These are phyloP conservation scores for Oenanthe sinensis DNA, from an alignment of 129 eudicot genomes.

Conservation along the genomic window DNA sequence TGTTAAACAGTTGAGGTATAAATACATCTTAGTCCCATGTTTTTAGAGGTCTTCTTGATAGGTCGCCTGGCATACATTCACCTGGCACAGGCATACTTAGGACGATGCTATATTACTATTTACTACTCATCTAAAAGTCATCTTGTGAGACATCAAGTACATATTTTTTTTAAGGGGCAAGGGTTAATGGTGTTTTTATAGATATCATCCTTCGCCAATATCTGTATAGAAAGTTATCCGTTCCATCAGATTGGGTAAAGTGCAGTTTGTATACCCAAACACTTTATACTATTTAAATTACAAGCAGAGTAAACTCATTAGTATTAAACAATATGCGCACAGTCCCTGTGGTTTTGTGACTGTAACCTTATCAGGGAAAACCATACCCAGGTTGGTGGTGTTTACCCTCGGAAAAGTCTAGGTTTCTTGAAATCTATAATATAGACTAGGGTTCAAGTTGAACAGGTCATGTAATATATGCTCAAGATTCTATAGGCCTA, in stretches of 20 bases:
- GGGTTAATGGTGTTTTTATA: neutral
- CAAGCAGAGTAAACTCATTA: neutral
- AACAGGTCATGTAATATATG: neutral
- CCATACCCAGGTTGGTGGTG: neutral
- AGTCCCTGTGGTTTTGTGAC: neutral
- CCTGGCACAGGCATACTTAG: neutral
- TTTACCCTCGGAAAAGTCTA: neutral
- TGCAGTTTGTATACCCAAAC: neutral
- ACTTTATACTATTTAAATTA: neutral
- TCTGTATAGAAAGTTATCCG: neutral
- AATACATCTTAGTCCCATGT: neutral
- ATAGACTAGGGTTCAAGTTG: neutral
- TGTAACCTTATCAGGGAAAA: neutral
- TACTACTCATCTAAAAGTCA: neutral
- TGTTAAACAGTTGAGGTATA: neutral
- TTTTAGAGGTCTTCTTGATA: neutral
- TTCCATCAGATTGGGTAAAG: neutral
- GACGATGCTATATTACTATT: neutral
- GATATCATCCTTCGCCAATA: neutral
- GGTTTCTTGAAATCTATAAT: neutral
- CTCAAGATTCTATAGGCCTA: neutral
- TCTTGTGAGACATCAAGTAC: neutral
- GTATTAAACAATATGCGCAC: neutral
- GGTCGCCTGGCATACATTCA: neutral
- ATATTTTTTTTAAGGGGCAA: neutral